Evolutionary conservation across 2,329 filamentous ascomycete species (phyloP), one percentile per base, ranked within the genome.

Genomic region (Sporothrix euskadiensis): DNA sequence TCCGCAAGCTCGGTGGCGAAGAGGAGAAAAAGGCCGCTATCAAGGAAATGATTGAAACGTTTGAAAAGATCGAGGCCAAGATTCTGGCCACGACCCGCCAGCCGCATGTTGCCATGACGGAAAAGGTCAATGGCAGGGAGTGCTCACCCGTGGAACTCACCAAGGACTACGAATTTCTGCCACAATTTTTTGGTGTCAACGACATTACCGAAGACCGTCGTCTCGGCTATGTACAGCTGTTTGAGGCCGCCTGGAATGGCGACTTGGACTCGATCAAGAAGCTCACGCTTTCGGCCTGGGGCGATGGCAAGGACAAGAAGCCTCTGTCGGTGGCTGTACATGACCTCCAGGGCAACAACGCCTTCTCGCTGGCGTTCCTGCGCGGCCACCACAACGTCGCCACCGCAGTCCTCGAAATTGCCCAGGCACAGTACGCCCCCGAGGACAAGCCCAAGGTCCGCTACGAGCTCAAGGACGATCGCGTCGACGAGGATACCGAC

Each of bases 191-290:
- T 41, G 83, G 76, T 78, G 88, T 82, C 75, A 87, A 82, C 1
- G 87, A 89, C 80, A 87, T 84, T 78, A 91, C 86, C 0, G 85
- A 87, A 2, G 82, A 82, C 54, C 86, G 85, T 69, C 84, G 84
- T 35, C 82, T 84, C 47, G 90, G 86, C 0, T 95, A 94, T 75
- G 75, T 91, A 6, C 82, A 87, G 75, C 80, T 95, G 83, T 92
- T 92, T 79, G 89, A 95, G 78, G 92, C 92, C 49, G 89, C 89
- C 4, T 96, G 92, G 92, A 77, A 78, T 4, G 91, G 90, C n/a
- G 88, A 96, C 76, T 76, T 91, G 0, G 83, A 88, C 1, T 88
- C 83, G 3, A 88, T 95, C 80, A 92, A 92, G 78, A 80, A 82
- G 16, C 82, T 92, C 52, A 92, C 90, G 0, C 81, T 92, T 26